These are phyloP conservation scores for Jacaranda copaia DNA, from an alignment of 257 asterid species.

Conservation along the genomic window DNA sequence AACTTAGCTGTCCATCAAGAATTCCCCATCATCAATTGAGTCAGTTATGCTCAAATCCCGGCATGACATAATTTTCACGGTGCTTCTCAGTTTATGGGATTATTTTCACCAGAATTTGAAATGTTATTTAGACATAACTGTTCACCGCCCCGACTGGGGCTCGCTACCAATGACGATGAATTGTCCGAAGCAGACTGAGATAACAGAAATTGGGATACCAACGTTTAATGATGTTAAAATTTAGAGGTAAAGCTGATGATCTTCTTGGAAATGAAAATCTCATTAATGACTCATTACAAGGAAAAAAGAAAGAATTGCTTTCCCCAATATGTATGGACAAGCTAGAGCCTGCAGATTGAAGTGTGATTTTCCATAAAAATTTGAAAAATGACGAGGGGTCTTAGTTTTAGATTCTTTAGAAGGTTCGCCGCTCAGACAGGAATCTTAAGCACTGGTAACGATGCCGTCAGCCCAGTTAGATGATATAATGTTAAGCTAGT, in stretches of 20 bases:
- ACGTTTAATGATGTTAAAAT: conserved; percentile 14
- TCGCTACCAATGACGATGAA: no score
- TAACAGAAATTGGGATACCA: no score
- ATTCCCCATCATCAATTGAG: no score
- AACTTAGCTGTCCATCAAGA: no score
- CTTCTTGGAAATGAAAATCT: conserved; percentile 51
- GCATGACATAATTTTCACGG: no score
- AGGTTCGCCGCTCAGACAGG: conserved; percentile 57
- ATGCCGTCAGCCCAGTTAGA: not conserved
- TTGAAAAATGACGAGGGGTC: conserved; percentile 22
- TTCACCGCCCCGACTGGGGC: no score
- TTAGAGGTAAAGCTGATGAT: conserved; percentile 10
- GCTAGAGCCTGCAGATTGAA: conserved; percentile 40
- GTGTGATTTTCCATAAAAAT: not conserved
- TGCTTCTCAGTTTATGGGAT: no score
- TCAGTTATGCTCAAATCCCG: no score
- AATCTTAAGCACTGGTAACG: conserved; percentile 47
- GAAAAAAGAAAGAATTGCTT: not conserved
- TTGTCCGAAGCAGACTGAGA: no score
- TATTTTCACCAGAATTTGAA: no score
- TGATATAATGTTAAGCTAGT: not conserved
- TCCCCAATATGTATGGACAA: conserved; percentile 33
- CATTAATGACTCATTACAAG: conserved; percentile 29
- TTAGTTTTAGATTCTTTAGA: conserved; percentile 36
- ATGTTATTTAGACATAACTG: no score